Base-by-base conservation (phyloP, 164 flowering plant genomes). In the Stephania yunnanensis region DNA sequence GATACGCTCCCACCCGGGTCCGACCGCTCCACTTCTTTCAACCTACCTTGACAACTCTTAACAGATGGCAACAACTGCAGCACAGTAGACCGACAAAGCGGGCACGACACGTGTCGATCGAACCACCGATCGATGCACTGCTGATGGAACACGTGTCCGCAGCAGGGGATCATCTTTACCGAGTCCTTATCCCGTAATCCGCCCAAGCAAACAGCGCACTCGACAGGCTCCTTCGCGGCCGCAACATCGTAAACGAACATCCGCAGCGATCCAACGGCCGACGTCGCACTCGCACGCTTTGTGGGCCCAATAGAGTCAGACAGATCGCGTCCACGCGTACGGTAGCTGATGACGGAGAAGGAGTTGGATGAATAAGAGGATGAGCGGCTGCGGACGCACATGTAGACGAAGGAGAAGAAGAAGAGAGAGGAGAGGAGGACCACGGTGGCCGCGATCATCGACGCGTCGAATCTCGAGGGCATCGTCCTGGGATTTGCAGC, bases 401-500 rank as follows among this genome's bases (percentile, higher is more conserved):
- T 44, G 58, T 90, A 89, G 87, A 89, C 87, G 81, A 92, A 85
- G 65, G 83, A 92, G 84, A 90, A 80, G 86, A 92, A 89, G 85
- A 90, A 90, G 72, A 92, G 87, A 53, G 88, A 90, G 10, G 82
- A 74, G 68, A 90, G 75, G 65, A 90, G 90, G 71, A 88, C 87
- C 10, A 87, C 30, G 11, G 89, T 36, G 8, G 91, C 89, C 15
- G 89, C 64, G 2, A 84, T 87, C 88, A 88, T 82, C 31, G 93
- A 86, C 19, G 90, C 78, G 74, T 89, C 88, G 70, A 89, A 81
- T 20, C 19, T 55, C 19, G 63, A 15, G 17, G 17, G 15, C 63
- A 55, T 19, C 63, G 11, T 19, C 63, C 6, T 55, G 17, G 63
- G 63, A 4, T 50, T 50, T 50, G 9, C 2, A 7, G 9, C 55